phyloP scores from a whole-genome alignment of 352 stramenopile species.

The Aphanomyces euteiches region DNA sequence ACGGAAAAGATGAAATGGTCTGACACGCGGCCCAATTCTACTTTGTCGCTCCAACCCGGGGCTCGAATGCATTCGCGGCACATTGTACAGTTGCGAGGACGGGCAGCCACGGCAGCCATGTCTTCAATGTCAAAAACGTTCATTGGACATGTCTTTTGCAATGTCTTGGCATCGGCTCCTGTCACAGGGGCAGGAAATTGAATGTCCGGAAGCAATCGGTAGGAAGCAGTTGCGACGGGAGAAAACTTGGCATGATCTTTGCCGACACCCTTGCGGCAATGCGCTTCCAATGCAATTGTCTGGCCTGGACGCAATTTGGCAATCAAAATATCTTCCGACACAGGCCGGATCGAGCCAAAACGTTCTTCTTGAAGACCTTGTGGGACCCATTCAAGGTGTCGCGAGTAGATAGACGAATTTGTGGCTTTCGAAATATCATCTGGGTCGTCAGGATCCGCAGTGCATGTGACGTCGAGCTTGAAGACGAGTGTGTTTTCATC shows the following conservation, averaged over 20 bases:
- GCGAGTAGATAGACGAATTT: constrained; percentile 87
- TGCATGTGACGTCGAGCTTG: constrained; percentile 91
- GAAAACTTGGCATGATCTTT: constrained; percentile 98
- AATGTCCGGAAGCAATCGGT: constrained; percentile 89
- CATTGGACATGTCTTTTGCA: constrained; percentile 69
- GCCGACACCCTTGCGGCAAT: constrained; percentile 92
- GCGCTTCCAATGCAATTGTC: constrained; percentile 93
- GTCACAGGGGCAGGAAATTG: constrained; percentile 62
- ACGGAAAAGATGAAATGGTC: constrained; percentile 97
- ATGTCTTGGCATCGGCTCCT: constrained; percentile 55
- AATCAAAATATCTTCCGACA: constrained; percentile 95
- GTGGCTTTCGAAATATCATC: constrained; percentile 64
- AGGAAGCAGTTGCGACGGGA: constrained; percentile 94
- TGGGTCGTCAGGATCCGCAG: constrained; percentile 56
- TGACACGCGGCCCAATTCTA: constrained; percentile 87
- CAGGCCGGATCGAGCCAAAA: constrained; percentile 77
- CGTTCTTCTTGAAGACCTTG: constrained; percentile 94
- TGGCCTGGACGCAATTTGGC: constrained; percentile 95
- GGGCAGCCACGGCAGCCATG: constrained; percentile 78
- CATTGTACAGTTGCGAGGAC: constrained; percentile 92
- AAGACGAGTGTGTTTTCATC: constrained; percentile 97
- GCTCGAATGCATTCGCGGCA: constrained; percentile 95
- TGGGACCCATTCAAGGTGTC: constrained; percentile 94
- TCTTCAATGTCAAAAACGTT: constrained; percentile 92
- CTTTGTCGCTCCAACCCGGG: constrained; percentile 76